These are phyloP conservation scores for Pleurotus platypus DNA, from an alignment of 768 basidiomycete species.

Conservation along the genomic window DNA sequence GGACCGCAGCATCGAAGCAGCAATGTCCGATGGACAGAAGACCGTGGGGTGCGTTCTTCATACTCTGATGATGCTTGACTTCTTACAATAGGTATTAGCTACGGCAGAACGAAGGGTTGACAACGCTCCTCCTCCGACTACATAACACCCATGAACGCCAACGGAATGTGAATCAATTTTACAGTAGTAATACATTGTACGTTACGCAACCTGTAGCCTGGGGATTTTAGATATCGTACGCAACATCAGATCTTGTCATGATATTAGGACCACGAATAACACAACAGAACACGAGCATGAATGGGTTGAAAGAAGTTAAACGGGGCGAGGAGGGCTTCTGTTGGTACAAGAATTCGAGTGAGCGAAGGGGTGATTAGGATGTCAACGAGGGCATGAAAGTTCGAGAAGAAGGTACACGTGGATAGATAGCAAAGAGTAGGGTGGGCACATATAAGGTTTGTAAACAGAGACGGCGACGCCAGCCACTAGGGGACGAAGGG, in stretches of 20 bases:
- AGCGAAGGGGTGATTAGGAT: too few relatives aligned
- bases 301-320: too few relatives aligned
- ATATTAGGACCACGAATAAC: background rate
- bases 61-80: background rate
- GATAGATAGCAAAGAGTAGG: too few relatives aligned
- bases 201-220: slow-evolving; percentile 15
- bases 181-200: slow-evolving; percentile 25
- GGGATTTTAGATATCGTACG: slow-evolving; percentile 4
- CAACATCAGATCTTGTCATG: slow-evolving; percentile 7
- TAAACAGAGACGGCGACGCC: too few relatives aligned
- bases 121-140: background rate
- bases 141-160: background rate
- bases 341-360: too few relatives aligned
- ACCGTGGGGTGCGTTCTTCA: slow-evolving; percentile 71
- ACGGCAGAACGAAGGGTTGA: slow-evolving; percentile 14
- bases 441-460: too few relatives aligned
- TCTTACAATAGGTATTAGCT: background rate
- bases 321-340: too few relatives aligned
- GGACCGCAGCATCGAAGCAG: slow-evolving; percentile 83
- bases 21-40: slow-evolving; percentile 99
- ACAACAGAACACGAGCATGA: background rate
- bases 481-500: too few relatives aligned
- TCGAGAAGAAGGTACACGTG: too few relatives aligned
- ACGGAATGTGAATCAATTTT: background rate
- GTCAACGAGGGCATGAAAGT: too few relatives aligned